A percentile compares a stretch with the other conserved stretches of the same genome.
Evolutionary conservation across 352 stramenopile genomes (phyloP).

Genomic region (Pythium vanterpoolii): DNA sequence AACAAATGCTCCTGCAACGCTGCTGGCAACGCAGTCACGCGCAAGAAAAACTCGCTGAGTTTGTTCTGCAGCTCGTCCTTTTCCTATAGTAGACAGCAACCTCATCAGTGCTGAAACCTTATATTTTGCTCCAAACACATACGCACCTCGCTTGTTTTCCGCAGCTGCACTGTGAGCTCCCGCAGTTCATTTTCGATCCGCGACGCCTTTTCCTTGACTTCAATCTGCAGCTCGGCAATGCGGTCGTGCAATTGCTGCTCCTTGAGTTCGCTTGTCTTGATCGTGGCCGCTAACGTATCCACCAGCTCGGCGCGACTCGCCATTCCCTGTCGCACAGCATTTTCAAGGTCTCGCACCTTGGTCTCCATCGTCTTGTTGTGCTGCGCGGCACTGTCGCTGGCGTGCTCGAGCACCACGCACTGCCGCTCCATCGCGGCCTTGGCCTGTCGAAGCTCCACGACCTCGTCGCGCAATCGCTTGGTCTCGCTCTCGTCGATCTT

Average conservation of each 20-base stretch:
- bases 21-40: conserved; percentile 61
- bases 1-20: conserved; percentile 76
- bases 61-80: conserved; percentile 80
- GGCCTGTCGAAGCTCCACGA: conserved; percentile 28
- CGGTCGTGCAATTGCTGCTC: conserved; percentile 42
- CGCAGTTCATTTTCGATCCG: conserved; percentile 57
- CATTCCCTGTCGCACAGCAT: conserved; percentile 53
- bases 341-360: conserved; percentile 56
- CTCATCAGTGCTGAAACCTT: not conserved
- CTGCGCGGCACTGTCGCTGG: conserved; percentile 28
- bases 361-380: conserved; percentile 35
- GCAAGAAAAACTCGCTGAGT: conserved; percentile 74
- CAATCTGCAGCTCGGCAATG: conserved; percentile 42
- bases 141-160: conserved; percentile 65
- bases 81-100: conserved; percentile 39
- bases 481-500: conserved; percentile 67
- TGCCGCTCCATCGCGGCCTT: conserved; percentile 45
- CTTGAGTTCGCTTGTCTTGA: conserved; percentile 51
- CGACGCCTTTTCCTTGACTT: conserved; percentile 65
- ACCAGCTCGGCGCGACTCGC: conserved; percentile 66
- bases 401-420: conserved; percentile 47
- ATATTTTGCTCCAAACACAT: not conserved
- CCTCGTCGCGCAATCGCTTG: conserved; percentile 48
- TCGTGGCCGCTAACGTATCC: conserved; percentile 62
- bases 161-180: conserved; percentile 45